Evolutionary conservation across 2,329 filamentous ascomycete species (phyloP).

Genomic region (Fusarium buxicola): DNA sequence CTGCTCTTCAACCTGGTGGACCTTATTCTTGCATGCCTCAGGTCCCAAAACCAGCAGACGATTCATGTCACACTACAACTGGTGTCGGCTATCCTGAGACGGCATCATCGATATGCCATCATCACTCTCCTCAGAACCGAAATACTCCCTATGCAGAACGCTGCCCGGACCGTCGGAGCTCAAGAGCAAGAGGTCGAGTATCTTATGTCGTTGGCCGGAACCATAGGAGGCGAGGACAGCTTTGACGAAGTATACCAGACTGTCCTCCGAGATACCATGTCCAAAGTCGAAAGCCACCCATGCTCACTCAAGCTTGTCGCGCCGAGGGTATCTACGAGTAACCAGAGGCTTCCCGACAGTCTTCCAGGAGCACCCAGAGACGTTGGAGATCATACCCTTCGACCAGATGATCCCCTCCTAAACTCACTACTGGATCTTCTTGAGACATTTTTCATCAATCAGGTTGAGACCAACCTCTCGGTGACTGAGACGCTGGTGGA

Average conservation of each 20-base stretch:
- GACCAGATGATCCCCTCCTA: slow-evolving; percentile 70
- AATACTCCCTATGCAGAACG: slow-evolving; percentile 63
- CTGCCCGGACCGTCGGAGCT: slow-evolving; percentile 75
- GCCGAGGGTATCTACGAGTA: slow-evolving; percentile 67
- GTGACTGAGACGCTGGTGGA: slow-evolving; percentile 87
- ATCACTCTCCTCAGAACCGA: slow-evolving; percentile 79
- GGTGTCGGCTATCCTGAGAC: slow-evolving; percentile 84
- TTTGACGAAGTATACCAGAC: slow-evolving; percentile 79
- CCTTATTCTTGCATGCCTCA: slow-evolving; percentile 85
- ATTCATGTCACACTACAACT: slow-evolving; percentile 90
- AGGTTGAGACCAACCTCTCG: slow-evolving; percentile 89
- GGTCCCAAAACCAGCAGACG: slow-evolving; percentile 87
- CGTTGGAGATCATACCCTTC: slow-evolving; percentile 70
- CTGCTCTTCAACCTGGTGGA: slow-evolving; percentile 94
- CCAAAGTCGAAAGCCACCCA: slow-evolving; percentile 76
- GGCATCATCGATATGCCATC: slow-evolving; percentile 89
- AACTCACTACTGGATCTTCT: slow-evolving; percentile 77
- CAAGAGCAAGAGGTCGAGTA: slow-evolving; percentile 81
- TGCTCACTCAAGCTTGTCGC: slow-evolving; percentile 78
- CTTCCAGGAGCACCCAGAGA: slow-evolving; percentile 71
- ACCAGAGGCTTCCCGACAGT: slow-evolving; percentile 68
- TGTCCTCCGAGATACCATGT: slow-evolving; percentile 77
- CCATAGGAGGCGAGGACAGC: slow-evolving; percentile 74
- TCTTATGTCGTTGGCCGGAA: slow-evolving; percentile 75
- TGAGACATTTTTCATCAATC: slow-evolving; percentile 86